Conservation (phyloP, 805 yeast genomes). For the Lachancea meyersii region DNA sequence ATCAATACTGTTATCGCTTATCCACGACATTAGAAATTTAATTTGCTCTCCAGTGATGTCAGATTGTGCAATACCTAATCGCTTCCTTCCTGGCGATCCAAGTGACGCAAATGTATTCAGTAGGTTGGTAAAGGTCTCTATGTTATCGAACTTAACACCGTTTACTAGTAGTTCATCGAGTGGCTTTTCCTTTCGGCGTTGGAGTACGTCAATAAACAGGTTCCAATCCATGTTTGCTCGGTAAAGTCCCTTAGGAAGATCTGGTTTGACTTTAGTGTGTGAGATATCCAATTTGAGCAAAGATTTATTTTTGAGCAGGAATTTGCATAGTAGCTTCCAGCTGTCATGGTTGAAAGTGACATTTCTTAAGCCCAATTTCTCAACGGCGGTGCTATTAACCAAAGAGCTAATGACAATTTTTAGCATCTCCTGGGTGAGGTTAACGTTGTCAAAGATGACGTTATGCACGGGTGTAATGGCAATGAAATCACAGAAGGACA, state of each 20-base stretch:
- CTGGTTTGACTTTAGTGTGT: constrained; percentile 44
- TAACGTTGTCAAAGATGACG: constrained; percentile 72
- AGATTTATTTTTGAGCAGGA: constrained; percentile 55
- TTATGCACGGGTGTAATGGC: constrained; percentile 77
- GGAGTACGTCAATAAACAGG: constrained; percentile 61
- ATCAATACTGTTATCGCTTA: constrained; percentile 35
- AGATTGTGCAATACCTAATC: constrained; percentile 74
- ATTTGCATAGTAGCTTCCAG: constrained; percentile 77
- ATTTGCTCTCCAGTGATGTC: constrained; percentile 55
- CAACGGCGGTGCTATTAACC: constrained; percentile 56
- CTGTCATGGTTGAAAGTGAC: constrained; percentile 65
- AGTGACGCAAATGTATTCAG: constrained; percentile 50
- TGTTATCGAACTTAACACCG: constrained; percentile 61
- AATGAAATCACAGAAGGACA: constrained; percentile 82
- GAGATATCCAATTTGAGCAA: constrained; percentile 62
- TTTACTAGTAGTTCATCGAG: constrained; percentile 72
- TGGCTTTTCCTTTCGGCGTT: constrained; percentile 54
- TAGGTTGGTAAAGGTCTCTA: constrained; percentile 45
- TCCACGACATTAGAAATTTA: constrained; percentile 52
- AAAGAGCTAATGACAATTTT: constrained; percentile 66
- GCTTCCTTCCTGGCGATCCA: constrained; percentile 23
- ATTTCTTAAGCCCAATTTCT: constrained; percentile 71
- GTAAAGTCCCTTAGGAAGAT: constrained; percentile 32
- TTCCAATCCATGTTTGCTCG: constrained; percentile 83
- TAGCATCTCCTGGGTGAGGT: constrained; percentile 69